Base-by-base conservation (phyloP, 2,329 filamentous ascomycete species). In the Pezicula radicicola region DNA sequence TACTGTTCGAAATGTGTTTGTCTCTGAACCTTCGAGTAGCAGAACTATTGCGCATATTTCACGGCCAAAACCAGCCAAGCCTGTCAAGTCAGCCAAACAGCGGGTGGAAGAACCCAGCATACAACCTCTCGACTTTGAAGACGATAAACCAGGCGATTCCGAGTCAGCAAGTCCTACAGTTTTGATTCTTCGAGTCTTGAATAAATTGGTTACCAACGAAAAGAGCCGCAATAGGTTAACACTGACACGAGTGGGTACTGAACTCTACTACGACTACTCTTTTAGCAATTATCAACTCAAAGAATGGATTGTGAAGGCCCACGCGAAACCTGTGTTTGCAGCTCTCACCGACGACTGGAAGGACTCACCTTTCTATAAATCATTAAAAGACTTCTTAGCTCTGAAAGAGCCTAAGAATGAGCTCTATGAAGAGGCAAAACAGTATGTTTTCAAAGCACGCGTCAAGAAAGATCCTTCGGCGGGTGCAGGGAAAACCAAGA, bases 231-330 rank as follows among this genome's bases (percentile, higher is more conserved):
- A 28, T 15, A 45, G 27, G 21, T 45, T 51, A 25, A 54, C 44
- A 19, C 10, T 54, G 12, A 46, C 35, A 8, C 41, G 30, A 15
- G 43, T 54, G 2, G 48, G 48, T 16, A 46, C 41, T 28, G 30
- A 44, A 28, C 15, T 54, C 16, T 48, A 54, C 36, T 50, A 54
- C 21, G 28, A 36, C 9, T 54, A 46, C 30, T 43, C 46, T 37
- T 27, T 54, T 21, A 33, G 12, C 9, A 46, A 48, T 25, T 50
- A 50, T 13, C 28, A 48, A 25, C 27, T 48, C 13, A 49, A 42
- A 45, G 39, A 54, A 19, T 37, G 47, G 25, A 46, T 54, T 19
- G 36, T 54, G 21, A 27, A 48, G 27, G 30, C 27, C 15, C 39
- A 54, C 16, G 52, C 52, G 21, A 51, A 47, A 19, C 8, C 42